phyloP scores from a whole-genome alignment of 257 asterid species.

The Orobanche coerulescens region DNA sequence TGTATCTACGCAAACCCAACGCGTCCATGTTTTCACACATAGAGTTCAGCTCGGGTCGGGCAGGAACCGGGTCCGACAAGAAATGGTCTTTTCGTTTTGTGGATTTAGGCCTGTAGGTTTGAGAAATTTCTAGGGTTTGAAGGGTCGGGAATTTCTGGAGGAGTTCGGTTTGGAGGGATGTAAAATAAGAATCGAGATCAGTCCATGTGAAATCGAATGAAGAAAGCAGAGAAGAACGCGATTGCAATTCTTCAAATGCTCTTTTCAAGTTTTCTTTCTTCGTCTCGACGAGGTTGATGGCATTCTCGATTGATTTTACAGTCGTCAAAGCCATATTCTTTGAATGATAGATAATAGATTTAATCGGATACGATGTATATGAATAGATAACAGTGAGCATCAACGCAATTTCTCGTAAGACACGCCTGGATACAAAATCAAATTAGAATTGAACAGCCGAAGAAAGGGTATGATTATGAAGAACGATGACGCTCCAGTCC shows the following conservation, averaged over 20 bases:
- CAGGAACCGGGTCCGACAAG: slow-evolving; percentile 25
- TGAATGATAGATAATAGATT: neutral
- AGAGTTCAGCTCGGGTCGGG: slow-evolving; percentile 42
- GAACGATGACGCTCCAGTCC: too few species aligned
- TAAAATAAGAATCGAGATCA: slow-evolving; percentile 43
- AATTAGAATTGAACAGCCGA: too few species aligned
- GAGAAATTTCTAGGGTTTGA: slow-evolving; percentile 27
- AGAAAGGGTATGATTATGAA: too few species aligned
- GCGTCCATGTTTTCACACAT: slow-evolving; percentile 55
- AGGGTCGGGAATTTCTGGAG: slow-evolving; percentile 33
- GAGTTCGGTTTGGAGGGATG: slow-evolving; percentile 38
- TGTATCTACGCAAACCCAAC: slow-evolving; percentile 36
- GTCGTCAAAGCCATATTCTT: slow-evolving; percentile 26
- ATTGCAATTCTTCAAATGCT: slow-evolving; percentile 34
- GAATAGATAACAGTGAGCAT: neutral
- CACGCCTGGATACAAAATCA: too few species aligned
- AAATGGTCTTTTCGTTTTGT: slow-evolving; percentile 16
- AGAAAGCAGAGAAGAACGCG: slow-evolving; percentile 25
- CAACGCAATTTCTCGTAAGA: too few species aligned
- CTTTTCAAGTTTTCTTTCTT: slow-evolving; percentile 35
- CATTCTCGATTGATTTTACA: slow-evolving; percentile 30
- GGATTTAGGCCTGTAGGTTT: slow-evolving; percentile 13
- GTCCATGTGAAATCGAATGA: slow-evolving; percentile 34
- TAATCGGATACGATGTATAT: neutral
- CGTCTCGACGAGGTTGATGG: slow-evolving; percentile 30